A percentile compares a stretch with the other conserved stretches of the same genome.
These are phyloP conservation scores for Astraeus odoratus DNA, from an alignment of 768 basidiomycete genomes.

Conservation along the genomic window DNA sequence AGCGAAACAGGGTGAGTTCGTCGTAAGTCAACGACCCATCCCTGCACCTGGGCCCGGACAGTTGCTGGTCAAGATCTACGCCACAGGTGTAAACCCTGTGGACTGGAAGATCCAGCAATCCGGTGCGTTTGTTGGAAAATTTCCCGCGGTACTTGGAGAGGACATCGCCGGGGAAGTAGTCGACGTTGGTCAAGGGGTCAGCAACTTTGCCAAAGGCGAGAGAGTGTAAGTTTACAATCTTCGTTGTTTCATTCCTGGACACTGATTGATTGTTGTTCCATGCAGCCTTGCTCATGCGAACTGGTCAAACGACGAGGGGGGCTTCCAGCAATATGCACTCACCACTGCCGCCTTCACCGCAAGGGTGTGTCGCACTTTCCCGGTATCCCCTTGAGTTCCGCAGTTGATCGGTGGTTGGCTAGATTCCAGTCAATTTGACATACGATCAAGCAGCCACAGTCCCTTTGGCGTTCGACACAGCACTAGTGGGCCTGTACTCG, in stretches of 20 bases:
- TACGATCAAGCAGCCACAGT: slow-evolving; percentile 42
- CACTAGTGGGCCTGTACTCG: slow-evolving; percentile 40
- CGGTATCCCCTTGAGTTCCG: not conserved
- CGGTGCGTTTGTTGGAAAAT: slow-evolving; percentile 27
- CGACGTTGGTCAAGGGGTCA: slow-evolving; percentile 32
- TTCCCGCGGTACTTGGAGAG: slow-evolving; percentile 29
- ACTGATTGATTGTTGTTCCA: slow-evolving; percentile 1
- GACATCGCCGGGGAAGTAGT: slow-evolving; percentile 35
- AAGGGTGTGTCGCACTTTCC: slow-evolving; percentile 22
- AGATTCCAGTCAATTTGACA: slow-evolving; percentile 39
- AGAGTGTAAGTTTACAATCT: slow-evolving; percentile 26
- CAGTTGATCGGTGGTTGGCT: slow-evolving; percentile 3
- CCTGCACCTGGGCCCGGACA: slow-evolving; percentile 33
- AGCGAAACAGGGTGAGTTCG: slow-evolving; percentile 23
- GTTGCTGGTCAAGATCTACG: slow-evolving; percentile 34
- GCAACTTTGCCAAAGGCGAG: slow-evolving; percentile 31
- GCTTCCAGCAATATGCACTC: slow-evolving; percentile 37
- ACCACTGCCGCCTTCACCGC: slow-evolving; percentile 27
- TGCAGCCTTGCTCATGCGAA: slow-evolving; percentile 26
- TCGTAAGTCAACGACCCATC: slow-evolving; percentile 18
- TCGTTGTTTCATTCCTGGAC: not conserved
- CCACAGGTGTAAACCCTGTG: slow-evolving; percentile 40
- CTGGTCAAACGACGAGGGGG: slow-evolving; percentile 20
- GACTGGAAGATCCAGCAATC: slow-evolving; percentile 33
- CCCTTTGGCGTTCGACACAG: slow-evolving; percentile 41